Conservation (phyloP, 2,329 filamentous ascomycete species). For the Verticillium tricorpus region DNA sequence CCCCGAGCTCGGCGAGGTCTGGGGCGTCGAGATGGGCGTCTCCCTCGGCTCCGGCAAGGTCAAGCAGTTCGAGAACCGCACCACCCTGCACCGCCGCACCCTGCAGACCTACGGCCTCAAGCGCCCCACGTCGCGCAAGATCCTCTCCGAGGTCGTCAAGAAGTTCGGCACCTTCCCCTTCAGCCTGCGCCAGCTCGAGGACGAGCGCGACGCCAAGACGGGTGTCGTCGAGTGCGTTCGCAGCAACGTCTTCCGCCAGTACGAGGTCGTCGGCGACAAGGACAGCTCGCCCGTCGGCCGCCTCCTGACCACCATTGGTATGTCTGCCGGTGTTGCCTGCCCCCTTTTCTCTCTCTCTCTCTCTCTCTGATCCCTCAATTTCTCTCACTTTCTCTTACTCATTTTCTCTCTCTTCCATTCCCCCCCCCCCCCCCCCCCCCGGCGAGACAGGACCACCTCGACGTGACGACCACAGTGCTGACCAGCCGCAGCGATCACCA, state of each 20-base stretch:
- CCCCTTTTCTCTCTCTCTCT: no score
- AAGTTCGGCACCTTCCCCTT: conserved; percentile 98
- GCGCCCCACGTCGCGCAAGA: conserved; percentile 87
- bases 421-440: no score
- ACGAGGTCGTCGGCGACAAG: conserved; percentile 93
- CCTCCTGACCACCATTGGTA: conserved; percentile 88
- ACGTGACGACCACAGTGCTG: conserved; percentile 10
- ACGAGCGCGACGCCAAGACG: conserved; percentile 92
- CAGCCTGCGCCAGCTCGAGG: conserved; percentile 92
- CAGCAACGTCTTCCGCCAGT: conserved; percentile 86
- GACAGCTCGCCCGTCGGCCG: conserved; percentile 80
- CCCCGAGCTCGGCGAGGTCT: conserved; percentile 87
- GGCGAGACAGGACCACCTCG: no score
- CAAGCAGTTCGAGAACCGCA: conserved; percentile 81
- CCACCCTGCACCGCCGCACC: conserved; percentile 91
- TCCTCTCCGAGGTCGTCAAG: conserved; percentile 91
- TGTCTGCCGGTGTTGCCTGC: no score
- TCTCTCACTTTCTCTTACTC: no score
- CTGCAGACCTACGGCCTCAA: conserved; percentile 89
- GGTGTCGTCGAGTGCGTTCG: conserved; percentile 96
- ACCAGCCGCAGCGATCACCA: conserved; percentile 71
- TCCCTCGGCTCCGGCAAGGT: conserved; percentile 90
- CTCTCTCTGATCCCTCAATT: no score
- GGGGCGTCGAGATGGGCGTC: conserved; percentile 95
- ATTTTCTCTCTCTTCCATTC: no score